Evolutionary conservation across 257 asterid genomes (phyloP), one percentile per base, ranked within the genome.

Genomic region (Solanum bulbocastanum): DNA sequence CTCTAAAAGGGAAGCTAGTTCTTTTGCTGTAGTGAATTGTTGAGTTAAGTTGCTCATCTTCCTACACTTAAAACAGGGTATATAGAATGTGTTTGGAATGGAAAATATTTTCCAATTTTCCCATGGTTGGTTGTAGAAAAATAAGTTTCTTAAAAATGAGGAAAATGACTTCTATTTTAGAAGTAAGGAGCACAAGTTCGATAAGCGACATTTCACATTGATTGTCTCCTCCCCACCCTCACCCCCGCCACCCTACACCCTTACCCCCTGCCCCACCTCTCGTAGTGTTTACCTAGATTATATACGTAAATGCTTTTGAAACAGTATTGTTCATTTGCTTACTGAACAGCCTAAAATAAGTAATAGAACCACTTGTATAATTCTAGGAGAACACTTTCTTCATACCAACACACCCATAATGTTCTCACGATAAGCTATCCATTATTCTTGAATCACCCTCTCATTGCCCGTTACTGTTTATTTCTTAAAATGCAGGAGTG

Each of bases 401-500:
- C 52, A 11, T 23, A 22, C 56, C 11, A 37, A 18, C 32, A 37
- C 56, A 37, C 52, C 20, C 18, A 0, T 46, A 4, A 44, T 81
- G 27, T 46, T 46, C 33, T 42, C 8, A 16, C 5, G 3, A 8
- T 46, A 46, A 74, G 85, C 25, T 78, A 27, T 46, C 22, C 62
- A 5, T 37, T 16, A 10, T 4, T 79, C 40, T 42, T 18, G 27
- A 42, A 42, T 78, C 12, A 16, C 39, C 83, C 83, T 79, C 40
- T 8, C 23, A 5, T 23, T 49, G 11, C 86, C 37, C 69, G 5
- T 82, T 82, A 82, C 12, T 30, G 11, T 1, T 3, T 85, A 56
- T 16, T 71, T 87, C 90, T 88, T 46, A 42, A 20, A 56, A 86
- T 93, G 94, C 96, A 97, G 99, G 99, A 96, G 85, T 97, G 99